phyloP scores from a whole-genome alignment of 2,329 filamentous ascomycete genomes.

The Exophiala oligosperma region DNA sequence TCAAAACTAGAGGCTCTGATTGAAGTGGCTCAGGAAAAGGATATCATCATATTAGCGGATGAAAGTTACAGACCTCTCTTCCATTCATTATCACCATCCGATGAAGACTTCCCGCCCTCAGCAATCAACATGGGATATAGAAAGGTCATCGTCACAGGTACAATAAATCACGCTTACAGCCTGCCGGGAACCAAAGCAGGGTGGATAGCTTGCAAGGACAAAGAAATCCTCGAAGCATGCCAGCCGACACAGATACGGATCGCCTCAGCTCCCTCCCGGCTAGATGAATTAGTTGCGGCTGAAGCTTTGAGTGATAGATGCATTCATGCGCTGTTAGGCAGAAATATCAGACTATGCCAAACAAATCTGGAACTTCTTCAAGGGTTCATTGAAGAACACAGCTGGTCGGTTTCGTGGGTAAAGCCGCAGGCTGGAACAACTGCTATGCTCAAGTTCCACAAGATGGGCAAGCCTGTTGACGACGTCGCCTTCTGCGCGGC shows the following conservation, averaged over 20 bases:
- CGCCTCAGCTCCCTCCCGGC: constrained; percentile 56
- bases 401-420: constrained; percentile 66
- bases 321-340: constrained; percentile 61
- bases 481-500: constrained; percentile 71
- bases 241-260: constrained; percentile 39
- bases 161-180: constrained; percentile 82
- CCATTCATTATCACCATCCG: constrained; percentile 62
- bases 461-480: constrained; percentile 63
- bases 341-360: constrained; percentile 67
- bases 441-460: constrained; percentile 70
- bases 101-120: constrained; percentile 63
- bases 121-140: constrained; percentile 70
- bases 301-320: constrained; percentile 69
- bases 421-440: constrained; percentile 78
- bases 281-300: constrained; percentile 76
- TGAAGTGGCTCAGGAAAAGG: constrained; percentile 60
- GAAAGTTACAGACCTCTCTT: constrained; percentile 86
- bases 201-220: constrained; percentile 73
- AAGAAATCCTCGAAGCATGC: constrained; percentile 61
- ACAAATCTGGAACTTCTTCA: constrained; percentile 68
- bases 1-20: constrained; percentile 62
- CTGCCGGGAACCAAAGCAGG: constrained; percentile 79
- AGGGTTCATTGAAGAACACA: constrained; percentile 65
- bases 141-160: constrained; percentile 71
- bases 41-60: constrained; percentile 70